Percentiles rank a stretch among this genome's conserved stretches.
Conservation (phyloP, 805 yeast genomes). For the Suhomyces vadensis region DNA sequence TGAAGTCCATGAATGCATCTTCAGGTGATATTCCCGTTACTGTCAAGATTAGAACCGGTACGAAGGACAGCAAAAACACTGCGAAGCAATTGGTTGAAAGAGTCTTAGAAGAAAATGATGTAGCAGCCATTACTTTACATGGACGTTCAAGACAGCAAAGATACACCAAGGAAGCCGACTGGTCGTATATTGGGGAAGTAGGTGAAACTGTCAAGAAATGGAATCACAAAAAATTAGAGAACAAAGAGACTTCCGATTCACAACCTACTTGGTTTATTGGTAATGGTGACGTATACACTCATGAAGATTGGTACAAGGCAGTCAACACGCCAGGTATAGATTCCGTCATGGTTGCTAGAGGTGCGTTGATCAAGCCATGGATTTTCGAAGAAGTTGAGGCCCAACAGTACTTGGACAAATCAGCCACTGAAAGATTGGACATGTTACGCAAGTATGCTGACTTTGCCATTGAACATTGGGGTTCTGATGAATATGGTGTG, state of each 20-base stretch:
- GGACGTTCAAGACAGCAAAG: slow-evolving; percentile 97
- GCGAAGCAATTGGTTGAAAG: slow-evolving; percentile 77
- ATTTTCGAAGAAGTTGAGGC: slow-evolving; percentile 93
- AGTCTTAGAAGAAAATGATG: slow-evolving; percentile 74
- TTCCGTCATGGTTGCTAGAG: slow-evolving; percentile 96
- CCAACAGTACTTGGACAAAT: slow-evolving; percentile 85
- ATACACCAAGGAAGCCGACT: slow-evolving; percentile 86
- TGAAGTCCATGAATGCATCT: slow-evolving; percentile 85
- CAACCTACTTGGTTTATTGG: slow-evolving; percentile 83
- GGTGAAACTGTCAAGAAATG: slow-evolving; percentile 66
- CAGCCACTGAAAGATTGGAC: slow-evolving; percentile 85
- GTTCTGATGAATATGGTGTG: slow-evolving; percentile 93
- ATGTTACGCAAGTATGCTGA: slow-evolving; percentile 67
- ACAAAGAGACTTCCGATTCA: slow-evolving; percentile 57
- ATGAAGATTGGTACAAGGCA: slow-evolving; percentile 84
- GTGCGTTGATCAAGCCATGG: slow-evolving; percentile 98
- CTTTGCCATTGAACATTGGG: slow-evolving; percentile 95
- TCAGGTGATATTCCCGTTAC: slow-evolving; percentile 92
- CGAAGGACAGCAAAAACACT: slow-evolving; percentile 79
- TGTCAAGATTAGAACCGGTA: slow-evolving; percentile 89
- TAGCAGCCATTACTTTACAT: slow-evolving; percentile 89
- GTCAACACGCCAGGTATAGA: slow-evolving; percentile 70
- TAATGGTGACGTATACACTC: slow-evolving; percentile 88
- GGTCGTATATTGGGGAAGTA: slow-evolving; percentile 82
- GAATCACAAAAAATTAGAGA: slow-evolving; percentile 55